A percentile compares a stretch with the other conserved stretches of the same genome.
Conservation (phyloP, 495 filamentous ascomycete species). For the Hypoxylon crocopeplum region DNA sequence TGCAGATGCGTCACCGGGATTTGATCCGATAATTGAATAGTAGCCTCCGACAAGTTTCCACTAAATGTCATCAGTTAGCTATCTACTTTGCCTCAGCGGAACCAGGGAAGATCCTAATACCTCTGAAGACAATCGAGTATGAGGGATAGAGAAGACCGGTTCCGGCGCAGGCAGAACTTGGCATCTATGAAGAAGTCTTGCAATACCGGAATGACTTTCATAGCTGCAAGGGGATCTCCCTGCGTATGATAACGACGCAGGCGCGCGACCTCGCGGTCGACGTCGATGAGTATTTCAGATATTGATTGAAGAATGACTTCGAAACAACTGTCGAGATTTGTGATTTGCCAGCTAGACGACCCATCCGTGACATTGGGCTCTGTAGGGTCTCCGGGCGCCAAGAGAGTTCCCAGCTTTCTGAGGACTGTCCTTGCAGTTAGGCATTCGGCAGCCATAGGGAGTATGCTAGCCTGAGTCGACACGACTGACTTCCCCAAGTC, state of each 20-base stretch:
- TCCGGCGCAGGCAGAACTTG: slow-evolving; percentile 19
- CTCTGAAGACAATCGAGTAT: slow-evolving; percentile 32
- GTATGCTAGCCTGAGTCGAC: slow-evolving; percentile 11
- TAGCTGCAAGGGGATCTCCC: slow-evolving; percentile 29
- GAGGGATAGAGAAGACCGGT: slow-evolving; percentile 26
- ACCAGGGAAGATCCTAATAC: too few relatives aligned
- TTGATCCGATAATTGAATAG: slow-evolving; percentile 25
- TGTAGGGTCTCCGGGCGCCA: not conserved
- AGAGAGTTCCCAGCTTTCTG: slow-evolving; percentile 2
- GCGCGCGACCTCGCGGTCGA: slow-evolving; percentile 24
- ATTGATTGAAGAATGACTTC: slow-evolving; percentile 29
- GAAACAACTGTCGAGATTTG: slow-evolving; percentile 21
- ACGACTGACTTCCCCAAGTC: slow-evolving; percentile 11
- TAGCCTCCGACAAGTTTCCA: slow-evolving; percentile 15
- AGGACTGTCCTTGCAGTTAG: slow-evolving; percentile 19
- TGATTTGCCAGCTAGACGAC: not conserved
- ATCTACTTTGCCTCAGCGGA: too few relatives aligned
- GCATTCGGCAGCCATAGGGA: slow-evolving; percentile 25
- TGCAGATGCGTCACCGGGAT: not conserved
- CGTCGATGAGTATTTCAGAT: slow-evolving; percentile 28
- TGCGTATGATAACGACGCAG: slow-evolving; percentile 18
- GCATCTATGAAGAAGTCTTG: slow-evolving; percentile 32
- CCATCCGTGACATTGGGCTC: not conserved
- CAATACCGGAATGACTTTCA: slow-evolving; percentile 18
- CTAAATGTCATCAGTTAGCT: not conserved